phyloP scores from a whole-genome alignment of 345 rosid genomes.

The Corchorus olitorius region DNA sequence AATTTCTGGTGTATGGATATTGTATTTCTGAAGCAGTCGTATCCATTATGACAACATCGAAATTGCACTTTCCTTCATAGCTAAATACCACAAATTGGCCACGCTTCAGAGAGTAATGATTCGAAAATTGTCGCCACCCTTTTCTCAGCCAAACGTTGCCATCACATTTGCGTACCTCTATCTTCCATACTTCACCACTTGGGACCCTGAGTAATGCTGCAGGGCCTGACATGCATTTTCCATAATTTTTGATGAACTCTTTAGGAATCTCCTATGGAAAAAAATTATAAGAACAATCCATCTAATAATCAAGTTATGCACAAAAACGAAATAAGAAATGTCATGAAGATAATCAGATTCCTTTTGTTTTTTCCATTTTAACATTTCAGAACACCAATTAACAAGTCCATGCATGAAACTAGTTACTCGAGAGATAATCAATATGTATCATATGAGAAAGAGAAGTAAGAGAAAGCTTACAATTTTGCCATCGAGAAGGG shows the following conservation, averaged over 20 bases:
- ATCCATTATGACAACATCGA: conserved; percentile 28
- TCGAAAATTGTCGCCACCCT: conserved; percentile 29
- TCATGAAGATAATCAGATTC: background rate
- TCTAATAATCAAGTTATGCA: background rate
- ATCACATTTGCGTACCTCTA: background rate
- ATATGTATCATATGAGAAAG: background rate
- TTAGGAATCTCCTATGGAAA: conserved; percentile 1
- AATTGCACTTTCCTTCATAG: conserved; percentile 24
- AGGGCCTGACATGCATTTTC: background rate
- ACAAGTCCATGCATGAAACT: background rate
- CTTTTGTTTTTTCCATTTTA: background rate
- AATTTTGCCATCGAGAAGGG: background rate
- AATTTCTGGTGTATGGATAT: conserved; percentile 19
- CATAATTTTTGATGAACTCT: background rate
- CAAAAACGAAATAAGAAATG: background rate
- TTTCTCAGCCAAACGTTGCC: conserved; percentile 21
- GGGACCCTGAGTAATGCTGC: conserved; percentile 14
- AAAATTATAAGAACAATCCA: too few relatives aligned
- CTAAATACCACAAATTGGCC: conserved; percentile 27
- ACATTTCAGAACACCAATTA: background rate
- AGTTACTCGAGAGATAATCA: background rate
- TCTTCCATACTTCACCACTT: conserved; percentile 11
- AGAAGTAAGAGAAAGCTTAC: conserved; percentile 2
- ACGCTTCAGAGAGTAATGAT: conserved; percentile 11
- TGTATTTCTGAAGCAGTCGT: conserved; percentile 28